A percentile compares a stretch with the other conserved stretches of the same genome.
Conservation (phyloP, 1,139 yeast genomes). For the Yamadazyma diospyri region DNA sequence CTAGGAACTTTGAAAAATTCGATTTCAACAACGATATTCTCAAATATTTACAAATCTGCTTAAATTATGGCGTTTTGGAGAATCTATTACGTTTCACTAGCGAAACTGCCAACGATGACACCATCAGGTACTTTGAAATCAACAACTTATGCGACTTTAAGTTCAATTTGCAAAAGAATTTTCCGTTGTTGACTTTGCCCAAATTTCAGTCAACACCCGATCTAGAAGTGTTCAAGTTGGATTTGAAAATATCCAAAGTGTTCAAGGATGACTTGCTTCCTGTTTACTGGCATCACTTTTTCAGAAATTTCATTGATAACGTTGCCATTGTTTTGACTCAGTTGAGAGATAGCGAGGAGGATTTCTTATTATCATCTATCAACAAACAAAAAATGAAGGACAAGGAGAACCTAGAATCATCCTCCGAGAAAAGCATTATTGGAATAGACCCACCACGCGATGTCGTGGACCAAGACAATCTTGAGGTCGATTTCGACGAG, state of each 20-base stretch:
- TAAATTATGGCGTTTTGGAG: slow-evolving; percentile 72
- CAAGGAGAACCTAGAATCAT: slow-evolving; percentile 8
- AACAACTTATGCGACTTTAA: slow-evolving; percentile 61
- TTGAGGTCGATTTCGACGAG: slow-evolving; percentile 44
- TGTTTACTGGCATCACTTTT: slow-evolving; percentile 50
- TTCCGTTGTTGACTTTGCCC: slow-evolving; percentile 51
- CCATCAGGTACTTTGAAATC: slow-evolving; percentile 31
- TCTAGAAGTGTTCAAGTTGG: slow-evolving; percentile 20
- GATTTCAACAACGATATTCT: slow-evolving; percentile 47
- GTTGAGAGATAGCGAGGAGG: slow-evolving; percentile 85
- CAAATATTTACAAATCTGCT: slow-evolving; percentile 35
- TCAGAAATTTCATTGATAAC: slow-evolving; percentile 61
- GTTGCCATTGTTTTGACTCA: slow-evolving; percentile 78
- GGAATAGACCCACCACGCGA: slow-evolving; percentile 1
- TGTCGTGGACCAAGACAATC: slow-evolving; percentile 2
- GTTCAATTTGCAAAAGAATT: slow-evolving; percentile 60
- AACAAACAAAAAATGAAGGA: slow-evolving; percentile 25
- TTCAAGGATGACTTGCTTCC: slow-evolving; percentile 33
- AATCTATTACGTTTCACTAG: slow-evolving; percentile 68
- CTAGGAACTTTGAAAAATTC: slow-evolving; percentile 46
- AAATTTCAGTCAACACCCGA: slow-evolving; percentile 23
- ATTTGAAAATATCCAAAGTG: slow-evolving; percentile 19
- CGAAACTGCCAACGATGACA: slow-evolving; percentile 49
- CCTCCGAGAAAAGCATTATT: not conserved
- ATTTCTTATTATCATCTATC: slow-evolving; percentile 55